Evolutionary conservation across 805 yeast species (phyloP).

Genomic region (Barnettozyma siamensis): DNA sequence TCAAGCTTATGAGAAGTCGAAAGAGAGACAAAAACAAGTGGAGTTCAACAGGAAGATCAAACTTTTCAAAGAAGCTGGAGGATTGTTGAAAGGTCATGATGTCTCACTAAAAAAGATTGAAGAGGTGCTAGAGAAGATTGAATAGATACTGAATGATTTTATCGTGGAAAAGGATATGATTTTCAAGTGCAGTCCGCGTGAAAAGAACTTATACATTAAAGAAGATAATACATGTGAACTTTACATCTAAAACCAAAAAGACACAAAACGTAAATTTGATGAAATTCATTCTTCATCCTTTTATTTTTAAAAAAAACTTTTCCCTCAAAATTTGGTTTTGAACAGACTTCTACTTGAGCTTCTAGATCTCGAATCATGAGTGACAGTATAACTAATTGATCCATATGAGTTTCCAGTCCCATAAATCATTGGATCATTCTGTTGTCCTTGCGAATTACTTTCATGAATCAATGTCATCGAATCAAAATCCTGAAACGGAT

Average conservation of each 20-base stretch:
- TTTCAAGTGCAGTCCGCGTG: too few species aligned
- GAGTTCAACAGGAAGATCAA: slow-evolving; percentile 11
- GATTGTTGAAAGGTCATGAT: background rate
- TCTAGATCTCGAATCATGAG: slow-evolving; percentile 31
- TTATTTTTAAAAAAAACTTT: slow-evolving; percentile 1
- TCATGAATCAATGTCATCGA: slow-evolving; percentile 82
- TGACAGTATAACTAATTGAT: slow-evolving; percentile 35
- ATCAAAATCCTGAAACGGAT: slow-evolving; percentile 81
- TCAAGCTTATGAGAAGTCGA: slow-evolving; percentile 88
- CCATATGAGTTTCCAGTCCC: slow-evolving; percentile 39
- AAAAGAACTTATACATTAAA: too few species aligned
- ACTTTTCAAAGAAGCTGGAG: background rate
- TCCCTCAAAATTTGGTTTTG: slow-evolving; percentile 21
- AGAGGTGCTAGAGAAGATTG: background rate
- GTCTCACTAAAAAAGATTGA: background rate
- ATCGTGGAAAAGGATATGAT: too few species aligned
- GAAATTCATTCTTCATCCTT: background rate
- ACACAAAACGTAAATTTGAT: too few species aligned
- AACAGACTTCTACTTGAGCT: slow-evolving; percentile 32
- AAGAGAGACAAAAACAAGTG: slow-evolving; percentile 62
- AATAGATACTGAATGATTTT: slow-evolving; percentile 1
- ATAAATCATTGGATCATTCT: slow-evolving; percentile 42
- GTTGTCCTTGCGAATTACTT: slow-evolving; percentile 33
- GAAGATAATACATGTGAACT: too few species aligned
- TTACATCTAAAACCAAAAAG: too few species aligned